Percentiles rank a stretch among this genome's conserved stretches.
Conservation (phyloP, 805 yeast genomes). For the Lachancea cidri region DNA sequence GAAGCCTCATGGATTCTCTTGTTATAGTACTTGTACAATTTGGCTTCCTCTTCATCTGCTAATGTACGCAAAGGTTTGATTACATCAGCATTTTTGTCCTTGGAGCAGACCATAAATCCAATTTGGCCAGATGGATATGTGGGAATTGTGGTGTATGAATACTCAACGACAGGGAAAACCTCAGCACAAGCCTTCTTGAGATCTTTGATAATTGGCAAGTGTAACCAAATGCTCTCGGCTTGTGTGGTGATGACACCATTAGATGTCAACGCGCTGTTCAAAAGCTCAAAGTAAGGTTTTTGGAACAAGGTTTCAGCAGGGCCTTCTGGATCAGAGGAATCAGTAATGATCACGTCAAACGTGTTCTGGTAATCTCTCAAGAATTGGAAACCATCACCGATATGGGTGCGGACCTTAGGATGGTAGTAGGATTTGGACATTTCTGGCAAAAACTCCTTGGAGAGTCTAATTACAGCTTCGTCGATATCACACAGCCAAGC, state of each 20-base stretch:
- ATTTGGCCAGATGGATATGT: slow-evolving; percentile 96
- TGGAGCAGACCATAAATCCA: slow-evolving; percentile 96
- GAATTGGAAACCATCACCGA: slow-evolving; percentile 98
- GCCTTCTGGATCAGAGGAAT: slow-evolving; percentile 97
- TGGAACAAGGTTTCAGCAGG: slow-evolving; percentile 95
- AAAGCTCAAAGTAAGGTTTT: slow-evolving; percentile 81
- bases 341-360: slow-evolving; percentile 94
- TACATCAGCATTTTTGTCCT: slow-evolving; percentile 61
- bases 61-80: slow-evolving; percentile 63
- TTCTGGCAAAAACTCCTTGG: slow-evolving; percentile 82
- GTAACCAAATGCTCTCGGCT: slow-evolving; percentile 94
- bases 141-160: slow-evolving; percentile 89
- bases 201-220: slow-evolving; percentile 74
- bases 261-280: slow-evolving; percentile 82
- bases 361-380: slow-evolving; percentile 76
- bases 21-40: slow-evolving; percentile 77
- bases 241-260: slow-evolving; percentile 91
- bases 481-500: slow-evolving; percentile 94
- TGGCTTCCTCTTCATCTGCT: slow-evolving; percentile 54
- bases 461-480: slow-evolving; percentile 81
- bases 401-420: slow-evolving; percentile 85
- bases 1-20: slow-evolving; percentile 80
- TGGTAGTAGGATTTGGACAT: slow-evolving; percentile 80
- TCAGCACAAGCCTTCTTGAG: slow-evolving; percentile 75
- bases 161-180: slow-evolving; percentile 88